Percentiles rank a stretch among this genome's conserved stretches.
Evolutionary conservation across 2,329 filamentous ascomycete species (phyloP).

Genomic region (Moelleriella libera): DNA sequence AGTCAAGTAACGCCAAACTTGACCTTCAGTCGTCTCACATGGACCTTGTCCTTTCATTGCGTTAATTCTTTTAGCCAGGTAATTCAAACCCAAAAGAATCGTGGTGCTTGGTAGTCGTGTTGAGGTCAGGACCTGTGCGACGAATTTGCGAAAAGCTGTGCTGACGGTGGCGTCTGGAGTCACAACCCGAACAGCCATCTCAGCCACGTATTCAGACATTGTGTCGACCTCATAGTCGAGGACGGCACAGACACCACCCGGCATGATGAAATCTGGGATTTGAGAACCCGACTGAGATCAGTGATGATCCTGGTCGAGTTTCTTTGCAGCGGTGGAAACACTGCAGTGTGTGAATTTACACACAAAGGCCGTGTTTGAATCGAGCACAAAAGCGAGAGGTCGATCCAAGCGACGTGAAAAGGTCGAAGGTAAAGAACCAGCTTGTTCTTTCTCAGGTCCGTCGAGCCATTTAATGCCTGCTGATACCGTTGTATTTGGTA

Average conservation of each 20-base stretch:
- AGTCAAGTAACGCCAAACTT: constrained; percentile 79
- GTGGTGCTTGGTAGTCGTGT: constrained; percentile 84
- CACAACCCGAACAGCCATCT: constrained; percentile 58
- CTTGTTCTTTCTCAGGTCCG: constrained; percentile 10
- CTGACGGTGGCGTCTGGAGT: constrained; percentile 41
- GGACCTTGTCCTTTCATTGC: constrained; percentile 45
- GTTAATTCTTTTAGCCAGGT: constrained; percentile 71
- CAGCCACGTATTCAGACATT: constrained; percentile 90
- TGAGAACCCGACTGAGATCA: background rate
- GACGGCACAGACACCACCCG: constrained; percentile 80
- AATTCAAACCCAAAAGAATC: constrained; percentile 81
- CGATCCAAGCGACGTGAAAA: background rate
- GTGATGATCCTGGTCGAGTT: background rate
- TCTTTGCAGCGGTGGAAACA: background rate
- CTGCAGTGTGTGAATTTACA: background rate
- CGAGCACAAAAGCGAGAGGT: no score
- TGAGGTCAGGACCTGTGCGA: constrained; percentile 78
- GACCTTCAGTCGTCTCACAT: constrained; percentile 47
- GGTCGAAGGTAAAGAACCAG: constrained; percentile 4
- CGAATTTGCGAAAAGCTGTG: constrained; percentile 77
- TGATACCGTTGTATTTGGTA: constrained; percentile 8
- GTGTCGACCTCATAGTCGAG: constrained; percentile 93
- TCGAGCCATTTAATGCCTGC: constrained; percentile 19
- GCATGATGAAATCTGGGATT: constrained; percentile 32
- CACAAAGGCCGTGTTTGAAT: no score